A percentile compares a stretch with the other conserved stretches of the same genome.
These are phyloP conservation scores for Podila clonocystis DNA, from an alignment of 192 early-diverging fungal genomes.

Conservation along the genomic window DNA sequence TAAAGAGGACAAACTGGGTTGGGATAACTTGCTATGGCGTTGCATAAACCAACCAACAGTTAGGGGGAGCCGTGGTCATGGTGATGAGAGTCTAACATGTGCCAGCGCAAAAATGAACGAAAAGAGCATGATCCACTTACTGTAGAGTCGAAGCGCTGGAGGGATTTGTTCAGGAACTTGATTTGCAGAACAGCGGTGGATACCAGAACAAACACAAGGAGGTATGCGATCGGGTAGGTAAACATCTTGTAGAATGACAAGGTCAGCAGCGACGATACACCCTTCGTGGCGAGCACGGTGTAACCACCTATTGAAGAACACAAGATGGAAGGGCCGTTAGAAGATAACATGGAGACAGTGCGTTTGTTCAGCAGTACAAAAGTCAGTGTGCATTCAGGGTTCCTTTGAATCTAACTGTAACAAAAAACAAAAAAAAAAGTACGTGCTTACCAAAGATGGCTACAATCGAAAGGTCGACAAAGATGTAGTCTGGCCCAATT, in stretches of 20 bases:
- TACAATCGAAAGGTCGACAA: constrained; percentile 72
- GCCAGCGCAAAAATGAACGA: background rate
- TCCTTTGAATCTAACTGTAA: no score
- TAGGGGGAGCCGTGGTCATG: background rate
- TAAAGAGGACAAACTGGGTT: constrained; percentile 82
- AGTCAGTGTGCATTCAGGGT: background rate
- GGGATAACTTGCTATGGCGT: constrained; percentile 69
- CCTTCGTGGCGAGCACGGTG: constrained; percentile 77
- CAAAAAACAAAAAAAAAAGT: no score
- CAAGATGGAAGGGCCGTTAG: background rate
- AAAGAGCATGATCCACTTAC: constrained; percentile 25
- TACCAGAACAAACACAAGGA: constrained; percentile 65
- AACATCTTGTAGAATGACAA: constrained; percentile 72
- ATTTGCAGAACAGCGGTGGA: constrained; percentile 72
- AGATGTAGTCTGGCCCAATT: constrained; percentile 62
- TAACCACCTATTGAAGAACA: constrained; percentile 63
- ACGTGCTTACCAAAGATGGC: constrained; percentile 70
- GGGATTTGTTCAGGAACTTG: constrained; percentile 72
- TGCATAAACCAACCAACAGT: background rate
- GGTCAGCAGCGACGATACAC: constrained; percentile 72
- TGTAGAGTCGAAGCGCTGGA: constrained; percentile 72
- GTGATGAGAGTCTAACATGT: no score
- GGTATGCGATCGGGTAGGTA: constrained; percentile 70
- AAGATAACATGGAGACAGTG: no score
- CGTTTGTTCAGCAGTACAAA: no score